Percentiles rank a stretch among this genome's conserved stretches.
phyloP scores from a whole-genome alignment of 2,329 filamentous ascomycete species.

The Cladosporium colombiae region DNA sequence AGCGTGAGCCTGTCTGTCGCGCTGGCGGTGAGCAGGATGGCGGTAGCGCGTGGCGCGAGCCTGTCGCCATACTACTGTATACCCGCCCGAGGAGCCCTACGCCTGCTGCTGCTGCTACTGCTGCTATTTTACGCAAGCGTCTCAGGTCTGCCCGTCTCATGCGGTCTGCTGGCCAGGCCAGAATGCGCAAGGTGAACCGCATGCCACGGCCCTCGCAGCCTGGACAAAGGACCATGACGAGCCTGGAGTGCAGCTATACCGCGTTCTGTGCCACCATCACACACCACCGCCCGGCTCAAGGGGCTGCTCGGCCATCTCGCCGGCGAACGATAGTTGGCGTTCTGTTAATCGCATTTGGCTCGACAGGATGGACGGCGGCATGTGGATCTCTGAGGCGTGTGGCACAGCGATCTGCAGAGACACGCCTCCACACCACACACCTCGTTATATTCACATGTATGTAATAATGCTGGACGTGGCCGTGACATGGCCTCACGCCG shows the following conservation, averaged over 20 bases:
- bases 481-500: constrained; percentile 10
- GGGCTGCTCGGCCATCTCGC: constrained; percentile 9
- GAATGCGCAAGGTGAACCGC: background rate
- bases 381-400: constrained; percentile 12
- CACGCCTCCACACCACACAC: constrained; percentile 14
- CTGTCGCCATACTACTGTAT: constrained; percentile 8
- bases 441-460: constrained; percentile 21
- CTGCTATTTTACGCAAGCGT: constrained; percentile 12
- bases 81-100: background rate
- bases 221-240: background rate
- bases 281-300: background rate
- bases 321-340: constrained; percentile 17
- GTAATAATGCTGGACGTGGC: background rate
- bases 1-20: background rate
- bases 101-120: background rate
- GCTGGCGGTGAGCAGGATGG: constrained; percentile 9
- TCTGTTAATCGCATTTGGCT: constrained; percentile 18
- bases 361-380: constrained; percentile 3
- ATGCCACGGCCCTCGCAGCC: background rate
- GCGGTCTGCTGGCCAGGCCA: constrained; percentile 13
- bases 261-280: constrained; percentile 10
- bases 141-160: constrained; percentile 6
- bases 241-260: background rate
- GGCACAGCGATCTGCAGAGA: constrained; percentile 18
- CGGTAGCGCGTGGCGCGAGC: constrained; percentile 12